Evolutionary conservation across 2,329 filamentous ascomycete species (phyloP).

Genomic region (Alternaria viburni): DNA sequence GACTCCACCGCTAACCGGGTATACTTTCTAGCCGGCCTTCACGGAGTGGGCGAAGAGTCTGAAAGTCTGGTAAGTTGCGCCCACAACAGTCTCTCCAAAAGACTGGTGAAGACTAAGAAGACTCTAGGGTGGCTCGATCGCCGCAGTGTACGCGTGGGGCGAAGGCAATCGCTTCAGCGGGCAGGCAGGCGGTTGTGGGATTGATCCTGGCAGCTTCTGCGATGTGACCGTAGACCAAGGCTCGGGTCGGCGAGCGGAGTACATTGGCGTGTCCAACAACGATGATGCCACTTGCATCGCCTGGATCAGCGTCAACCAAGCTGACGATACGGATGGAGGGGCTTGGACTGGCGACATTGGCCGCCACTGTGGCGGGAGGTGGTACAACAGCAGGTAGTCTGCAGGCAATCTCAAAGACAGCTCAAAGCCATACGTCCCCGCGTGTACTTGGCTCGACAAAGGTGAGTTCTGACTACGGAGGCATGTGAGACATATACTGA

Average conservation of each 20-base stretch:
- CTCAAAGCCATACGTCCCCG: constrained; percentile 4
- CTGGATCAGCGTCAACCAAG: constrained; percentile 11
- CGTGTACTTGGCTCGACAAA: constrained; percentile 19
- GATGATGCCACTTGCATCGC: constrained; percentile 6
- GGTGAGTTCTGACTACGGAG: too few species aligned
- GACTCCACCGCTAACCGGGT: neutral
- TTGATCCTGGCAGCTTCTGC: neutral
- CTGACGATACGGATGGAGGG: constrained; percentile 4
- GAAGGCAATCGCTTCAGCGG: neutral
- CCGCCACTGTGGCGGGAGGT: constrained; percentile 10
- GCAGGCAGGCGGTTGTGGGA: neutral
- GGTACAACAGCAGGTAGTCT: constrained; percentile 6
- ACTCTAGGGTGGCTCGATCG: neutral
- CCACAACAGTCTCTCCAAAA: neutral
- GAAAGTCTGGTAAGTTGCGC: neutral
- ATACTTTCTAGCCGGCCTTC: neutral
- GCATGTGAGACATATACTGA: too few species aligned
- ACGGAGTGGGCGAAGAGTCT: neutral
- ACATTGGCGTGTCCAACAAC: neutral
- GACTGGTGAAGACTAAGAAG: neutral
- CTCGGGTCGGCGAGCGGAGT: neutral
- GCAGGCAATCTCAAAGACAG: constrained; percentile 1
- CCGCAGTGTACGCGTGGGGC: neutral
- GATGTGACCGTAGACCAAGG: neutral
- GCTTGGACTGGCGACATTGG: constrained; percentile 20